phyloP scores from a whole-genome alignment of 1,284 basidiomycete species.

The Stereum hirsutum region DNA sequence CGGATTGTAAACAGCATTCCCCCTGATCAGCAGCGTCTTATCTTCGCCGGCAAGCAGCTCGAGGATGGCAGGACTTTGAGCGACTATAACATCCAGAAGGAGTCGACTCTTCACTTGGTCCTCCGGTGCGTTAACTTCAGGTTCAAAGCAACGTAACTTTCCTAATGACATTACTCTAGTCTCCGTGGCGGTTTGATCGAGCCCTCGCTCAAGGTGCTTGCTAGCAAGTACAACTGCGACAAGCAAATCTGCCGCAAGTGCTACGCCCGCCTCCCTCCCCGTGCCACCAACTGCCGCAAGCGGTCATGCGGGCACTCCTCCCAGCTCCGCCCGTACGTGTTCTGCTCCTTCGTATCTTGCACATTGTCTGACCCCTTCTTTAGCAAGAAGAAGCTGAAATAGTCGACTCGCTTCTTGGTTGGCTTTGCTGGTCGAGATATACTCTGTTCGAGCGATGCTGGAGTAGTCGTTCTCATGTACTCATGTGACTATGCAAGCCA shows the following conservation, averaged over 20 bases:
- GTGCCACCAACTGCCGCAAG: conserved; percentile 99
- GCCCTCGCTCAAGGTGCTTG: conserved; percentile 95
- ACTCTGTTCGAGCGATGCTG: background rate
- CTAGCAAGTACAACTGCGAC: conserved; percentile 95
- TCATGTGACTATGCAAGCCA: conserved; percentile 8
- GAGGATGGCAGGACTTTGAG: conserved; percentile 92
- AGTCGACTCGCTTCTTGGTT: conserved; percentile 30
- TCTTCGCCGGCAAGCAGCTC: conserved; percentile 96
- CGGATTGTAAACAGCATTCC: conserved; percentile 51
- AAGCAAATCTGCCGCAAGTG: conserved; percentile 99
- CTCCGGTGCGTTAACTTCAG: conserved; percentile 69
- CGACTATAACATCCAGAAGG: conserved; percentile 98
- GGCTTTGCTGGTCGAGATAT: conserved; percentile 4
- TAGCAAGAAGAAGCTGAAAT: conserved; percentile 95
- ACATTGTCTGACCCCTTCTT: conserved; percentile 5
- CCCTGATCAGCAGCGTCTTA: conserved; percentile 90
- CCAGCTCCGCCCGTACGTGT: conserved; percentile 86
- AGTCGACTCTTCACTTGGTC: conserved; percentile 93
- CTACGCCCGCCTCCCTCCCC: conserved; percentile 97
- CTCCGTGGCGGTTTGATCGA: conserved; percentile 99
- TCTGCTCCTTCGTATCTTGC: background rate
- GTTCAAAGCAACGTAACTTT: too few relatives aligned
- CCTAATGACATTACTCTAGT: too few relatives aligned
- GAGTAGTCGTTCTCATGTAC: background rate
- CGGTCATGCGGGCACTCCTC: conserved; percentile 87